Evolutionary conservation across 306 rosid genomes (phyloP).

Genomic region (Betula pendula): DNA sequence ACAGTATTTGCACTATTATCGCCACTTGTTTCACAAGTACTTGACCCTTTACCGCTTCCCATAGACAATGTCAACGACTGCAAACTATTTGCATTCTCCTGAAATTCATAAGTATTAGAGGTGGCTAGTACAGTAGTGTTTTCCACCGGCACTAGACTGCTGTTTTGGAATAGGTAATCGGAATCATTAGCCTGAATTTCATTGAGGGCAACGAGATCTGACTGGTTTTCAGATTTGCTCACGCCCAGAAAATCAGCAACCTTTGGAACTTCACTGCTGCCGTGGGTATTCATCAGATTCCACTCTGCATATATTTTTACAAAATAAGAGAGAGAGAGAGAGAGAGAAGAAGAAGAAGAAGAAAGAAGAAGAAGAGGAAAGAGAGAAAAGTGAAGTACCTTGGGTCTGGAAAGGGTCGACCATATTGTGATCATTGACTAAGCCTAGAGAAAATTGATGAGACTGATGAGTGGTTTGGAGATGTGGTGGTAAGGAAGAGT

Average conservation of each 20-base stretch:
- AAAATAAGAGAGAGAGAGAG: neutral
- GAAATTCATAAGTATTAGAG: slow-evolving; percentile 55
- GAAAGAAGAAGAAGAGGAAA: neutral
- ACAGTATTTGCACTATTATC: slow-evolving; percentile 49
- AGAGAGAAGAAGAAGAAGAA: neutral
- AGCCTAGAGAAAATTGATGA: slow-evolving; percentile 86
- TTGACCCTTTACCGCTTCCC: slow-evolving; percentile 87
- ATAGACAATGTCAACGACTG: slow-evolving; percentile 85
- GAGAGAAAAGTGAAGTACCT: slow-evolving; percentile 35
- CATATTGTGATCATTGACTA: slow-evolving; percentile 60
- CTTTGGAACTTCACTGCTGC: slow-evolving; percentile 66
- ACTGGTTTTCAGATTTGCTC: slow-evolving; percentile 69
- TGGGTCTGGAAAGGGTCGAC: slow-evolving; percentile 85
- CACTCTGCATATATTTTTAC: slow-evolving; percentile 53
- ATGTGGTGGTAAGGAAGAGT: slow-evolving; percentile 70
- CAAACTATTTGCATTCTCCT: slow-evolving; percentile 62
- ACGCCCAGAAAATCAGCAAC: slow-evolving; percentile 99
- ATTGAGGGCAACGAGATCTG: slow-evolving; percentile 65
- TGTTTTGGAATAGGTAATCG: slow-evolving; percentile 58
- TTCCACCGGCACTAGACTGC: slow-evolving; percentile 56
- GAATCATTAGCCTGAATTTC: slow-evolving; percentile 62
- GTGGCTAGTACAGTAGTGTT: slow-evolving; percentile 44
- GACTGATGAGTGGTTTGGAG: slow-evolving; percentile 70
- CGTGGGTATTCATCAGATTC: slow-evolving; percentile 64
- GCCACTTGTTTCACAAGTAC: slow-evolving; percentile 60